Percentiles rank a stretch among this genome's conserved stretches.
Conservation (phyloP, 805 yeast genomes). For the Maudiozyma pseudohumilis region DNA sequence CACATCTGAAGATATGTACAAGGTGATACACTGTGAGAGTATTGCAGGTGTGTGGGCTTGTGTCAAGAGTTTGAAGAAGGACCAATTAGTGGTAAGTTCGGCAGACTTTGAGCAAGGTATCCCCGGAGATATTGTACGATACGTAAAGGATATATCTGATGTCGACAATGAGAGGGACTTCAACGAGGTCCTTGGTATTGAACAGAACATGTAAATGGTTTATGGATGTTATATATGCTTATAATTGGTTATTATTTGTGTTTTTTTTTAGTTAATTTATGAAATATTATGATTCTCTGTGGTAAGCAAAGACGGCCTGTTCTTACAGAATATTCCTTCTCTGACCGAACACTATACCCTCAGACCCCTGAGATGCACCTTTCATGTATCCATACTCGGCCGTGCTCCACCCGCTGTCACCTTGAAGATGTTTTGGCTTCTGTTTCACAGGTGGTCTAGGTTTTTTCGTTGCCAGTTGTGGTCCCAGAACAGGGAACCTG, state of each 20-base stretch:
- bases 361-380: conserved; percentile 46
- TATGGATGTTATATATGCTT: background rate
- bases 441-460: conserved; percentile 43
- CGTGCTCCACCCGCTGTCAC: conserved; percentile 44
- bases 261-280: background rate
- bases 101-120: conserved; percentile 19
- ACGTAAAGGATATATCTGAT: conserved; percentile 22
- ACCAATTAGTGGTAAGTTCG: conserved; percentile 22
- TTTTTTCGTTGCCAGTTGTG: conserved; percentile 40
- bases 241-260: background rate
- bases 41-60: conserved; percentile 44
- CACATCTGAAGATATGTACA: conserved; percentile 17
- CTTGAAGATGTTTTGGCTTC: conserved; percentile 41
- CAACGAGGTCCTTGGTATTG: background rate
- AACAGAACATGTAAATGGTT: background rate
- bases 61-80: conserved; percentile 41
- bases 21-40: conserved; percentile 39
- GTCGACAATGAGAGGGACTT: too few relatives aligned
- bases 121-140: conserved; percentile 27
- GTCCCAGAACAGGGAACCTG: conserved; percentile 45
- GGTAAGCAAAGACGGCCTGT: too few relatives aligned
- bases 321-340: conserved; percentile 34
- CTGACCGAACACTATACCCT: conserved; percentile 45
- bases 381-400: conserved; percentile 50
- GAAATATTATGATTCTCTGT: background rate